phyloP scores from a whole-genome alignment of 2,329 filamentous ascomycete species.

The Diaporthe citrichinensis region DNA sequence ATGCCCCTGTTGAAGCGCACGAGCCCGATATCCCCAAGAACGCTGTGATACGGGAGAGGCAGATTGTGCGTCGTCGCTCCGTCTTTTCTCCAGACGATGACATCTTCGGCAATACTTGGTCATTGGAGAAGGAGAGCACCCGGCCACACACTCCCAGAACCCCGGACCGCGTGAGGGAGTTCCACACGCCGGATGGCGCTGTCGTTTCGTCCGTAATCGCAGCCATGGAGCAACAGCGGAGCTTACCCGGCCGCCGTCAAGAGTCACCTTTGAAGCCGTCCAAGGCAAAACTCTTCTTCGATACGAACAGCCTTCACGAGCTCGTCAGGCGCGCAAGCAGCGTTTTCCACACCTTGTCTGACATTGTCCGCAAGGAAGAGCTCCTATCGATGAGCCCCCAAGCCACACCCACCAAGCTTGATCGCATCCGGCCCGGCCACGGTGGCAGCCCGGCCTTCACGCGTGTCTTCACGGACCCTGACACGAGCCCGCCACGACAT shows the following conservation, averaged over 20 bases:
- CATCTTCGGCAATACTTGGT: conserved; percentile 71
- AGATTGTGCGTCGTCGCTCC: conserved; percentile 68
- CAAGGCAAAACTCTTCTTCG: conserved; percentile 73
- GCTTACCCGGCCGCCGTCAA: conserved; percentile 56
- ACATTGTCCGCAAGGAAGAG: conserved; percentile 72
- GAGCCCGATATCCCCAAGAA: conserved; percentile 63
- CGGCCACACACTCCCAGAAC: conserved; percentile 56
- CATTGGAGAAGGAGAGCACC: conserved; percentile 55
- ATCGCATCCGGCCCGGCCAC: conserved; percentile 54
- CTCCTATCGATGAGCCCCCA: conserved; percentile 70
- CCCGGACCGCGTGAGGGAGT: conserved; percentile 51
- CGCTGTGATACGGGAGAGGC: conserved; percentile 68
- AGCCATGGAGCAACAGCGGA: conserved; percentile 71
- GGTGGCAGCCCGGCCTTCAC: conserved; percentile 78
- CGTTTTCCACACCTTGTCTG: conserved; percentile 71
- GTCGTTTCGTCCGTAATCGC: conserved; percentile 75
- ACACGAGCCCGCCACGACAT: conserved; percentile 67
- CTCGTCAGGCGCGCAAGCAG: conserved; percentile 74
- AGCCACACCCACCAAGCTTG: conserved; percentile 61
- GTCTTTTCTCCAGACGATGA: conserved; percentile 77
- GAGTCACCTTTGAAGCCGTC: conserved; percentile 53
- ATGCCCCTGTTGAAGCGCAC: conserved; percentile 58
- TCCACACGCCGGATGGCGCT: conserved; percentile 54
- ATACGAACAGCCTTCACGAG: conserved; percentile 77
- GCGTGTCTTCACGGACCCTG: conserved; percentile 74